Evolutionary conservation across 2,329 filamentous ascomycete genomes (phyloP).

Genomic region (Ceratocystis alfenasii): DNA sequence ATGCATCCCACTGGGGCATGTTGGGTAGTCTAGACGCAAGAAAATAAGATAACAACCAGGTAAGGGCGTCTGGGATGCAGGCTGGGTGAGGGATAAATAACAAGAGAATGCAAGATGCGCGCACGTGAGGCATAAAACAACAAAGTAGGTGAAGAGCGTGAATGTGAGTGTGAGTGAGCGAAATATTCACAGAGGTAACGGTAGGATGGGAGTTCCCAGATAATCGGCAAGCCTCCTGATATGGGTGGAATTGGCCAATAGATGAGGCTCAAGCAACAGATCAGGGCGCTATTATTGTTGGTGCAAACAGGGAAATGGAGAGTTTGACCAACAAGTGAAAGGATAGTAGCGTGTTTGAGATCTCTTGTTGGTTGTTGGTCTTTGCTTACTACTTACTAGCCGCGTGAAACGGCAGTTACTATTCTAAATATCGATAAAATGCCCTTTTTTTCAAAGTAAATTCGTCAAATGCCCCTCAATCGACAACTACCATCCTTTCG

Average conservation of each 20-base stretch:
- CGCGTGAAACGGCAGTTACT: too few species aligned
- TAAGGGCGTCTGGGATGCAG: background rate
- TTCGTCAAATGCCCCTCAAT: background rate
- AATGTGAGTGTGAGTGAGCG: background rate
- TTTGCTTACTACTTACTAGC: background rate
- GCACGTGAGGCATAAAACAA: background rate
- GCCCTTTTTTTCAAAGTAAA: background rate
- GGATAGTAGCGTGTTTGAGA: background rate
- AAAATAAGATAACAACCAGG: background rate
- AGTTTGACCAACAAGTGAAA: background rate
- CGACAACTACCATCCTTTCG: background rate
- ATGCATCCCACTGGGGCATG: background rate
- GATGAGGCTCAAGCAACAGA: background rate
- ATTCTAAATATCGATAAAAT: too few species aligned
- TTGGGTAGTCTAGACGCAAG: background rate
- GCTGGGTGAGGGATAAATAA: background rate
- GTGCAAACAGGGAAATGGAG: background rate
- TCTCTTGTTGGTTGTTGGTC: background rate
- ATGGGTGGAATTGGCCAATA: background rate
- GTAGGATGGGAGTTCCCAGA: too few species aligned
- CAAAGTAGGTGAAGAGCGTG: background rate
- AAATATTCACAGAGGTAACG: background rate
- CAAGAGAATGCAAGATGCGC: background rate
- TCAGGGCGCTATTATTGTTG: background rate
- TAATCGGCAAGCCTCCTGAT: too few species aligned